Base-by-base conservation (phyloP, 768 basidiomycete species). In the Rhizopogon salebrosus region DNA sequence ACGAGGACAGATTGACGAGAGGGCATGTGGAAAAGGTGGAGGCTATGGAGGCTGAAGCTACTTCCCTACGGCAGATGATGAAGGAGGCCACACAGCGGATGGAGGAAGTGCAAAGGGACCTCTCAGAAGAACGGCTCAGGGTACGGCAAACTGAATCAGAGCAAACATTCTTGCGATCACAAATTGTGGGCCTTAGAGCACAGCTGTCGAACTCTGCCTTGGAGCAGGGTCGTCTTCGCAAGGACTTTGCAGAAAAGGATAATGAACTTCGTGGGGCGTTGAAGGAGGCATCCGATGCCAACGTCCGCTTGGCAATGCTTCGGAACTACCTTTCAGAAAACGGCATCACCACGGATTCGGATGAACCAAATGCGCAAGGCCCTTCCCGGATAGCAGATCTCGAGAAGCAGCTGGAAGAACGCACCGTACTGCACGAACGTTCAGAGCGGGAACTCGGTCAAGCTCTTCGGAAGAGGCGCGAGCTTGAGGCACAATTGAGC, bases 301-400 rank as follows among this genome's bases (percentile, higher is more conserved):
- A 80, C 53, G 72, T 93, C 55, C 88, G 90, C 54, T 73, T 90
- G 58, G 80, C 76, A 23, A 86, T 91, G 75, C 74, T 98, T 53
- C 84, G 92, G 41, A 88, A 83, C 64, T 85, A 98, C 64, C 78
- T 98, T 42, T 82, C 85, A 20, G 97, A 98, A 62, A 85, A 89
- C 62, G 95, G 94, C 14, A 80, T 98, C 49, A 78, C 78, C 24
- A 72, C 88, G 18, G 86, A 89, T 50, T 90, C 92, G 18, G 87
- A 85, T 45, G 82, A 87, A 35, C 64, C 78, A 13, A 69, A 72
- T 18, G 70, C 68, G 9, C 65, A 55, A 50, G 60, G 64, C n/a
- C 65, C 71, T 6, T 60, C 68, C 8, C 77, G 76, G n/a, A 64
- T 93, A 42, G 73, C 76, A 3, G 91, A 95, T 52, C 75, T 98